phyloP scores from a whole-genome alignment of 106 monocot species.

The Dendrobium nobile region DNA sequence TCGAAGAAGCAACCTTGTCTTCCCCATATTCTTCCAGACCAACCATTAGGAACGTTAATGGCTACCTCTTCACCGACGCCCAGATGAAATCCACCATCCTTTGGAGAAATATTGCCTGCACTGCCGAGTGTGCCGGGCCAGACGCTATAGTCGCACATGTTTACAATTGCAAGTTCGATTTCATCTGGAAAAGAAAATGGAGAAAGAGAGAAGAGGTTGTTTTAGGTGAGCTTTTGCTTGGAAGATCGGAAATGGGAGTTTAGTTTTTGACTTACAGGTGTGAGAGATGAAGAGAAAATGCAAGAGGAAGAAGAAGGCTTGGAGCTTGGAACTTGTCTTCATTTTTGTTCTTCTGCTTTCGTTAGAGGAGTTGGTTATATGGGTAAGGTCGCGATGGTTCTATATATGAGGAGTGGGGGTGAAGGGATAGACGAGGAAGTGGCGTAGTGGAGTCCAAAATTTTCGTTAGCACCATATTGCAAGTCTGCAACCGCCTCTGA shows the following conservation, averaged over 20 bases:
- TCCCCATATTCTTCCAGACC: slow-evolving; percentile 69
- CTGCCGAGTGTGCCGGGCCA: slow-evolving; percentile 28
- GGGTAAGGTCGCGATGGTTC: background rate
- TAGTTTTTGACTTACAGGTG: background rate
- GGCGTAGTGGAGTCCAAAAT: background rate
- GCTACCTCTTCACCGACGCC: slow-evolving; percentile 8
- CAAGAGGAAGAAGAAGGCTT: background rate
- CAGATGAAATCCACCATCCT: slow-evolving; percentile 25
- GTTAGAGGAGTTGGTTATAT: background rate
- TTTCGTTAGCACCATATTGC: background rate
- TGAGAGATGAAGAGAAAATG: background rate
- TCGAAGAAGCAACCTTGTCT: slow-evolving; percentile 50
- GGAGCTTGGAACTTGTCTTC: background rate
- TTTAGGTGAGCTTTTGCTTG: background rate
- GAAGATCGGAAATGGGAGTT: background rate
- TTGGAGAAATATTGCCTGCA: slow-evolving; percentile 14
- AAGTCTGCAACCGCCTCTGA: background rate
- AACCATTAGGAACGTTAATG: slow-evolving; percentile 20
- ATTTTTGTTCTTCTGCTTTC: background rate
- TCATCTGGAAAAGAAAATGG: slow-evolving; percentile 2
- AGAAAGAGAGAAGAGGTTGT: background rate
- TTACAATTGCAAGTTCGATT: slow-evolving; percentile 22
- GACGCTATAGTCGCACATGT: slow-evolving; percentile 22
- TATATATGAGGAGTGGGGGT: background rate
- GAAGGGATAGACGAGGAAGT: background rate